phyloP scores from a whole-genome alignment of 2,329 filamentous ascomycete species.

The Colletotrichum liaoningense region DNA sequence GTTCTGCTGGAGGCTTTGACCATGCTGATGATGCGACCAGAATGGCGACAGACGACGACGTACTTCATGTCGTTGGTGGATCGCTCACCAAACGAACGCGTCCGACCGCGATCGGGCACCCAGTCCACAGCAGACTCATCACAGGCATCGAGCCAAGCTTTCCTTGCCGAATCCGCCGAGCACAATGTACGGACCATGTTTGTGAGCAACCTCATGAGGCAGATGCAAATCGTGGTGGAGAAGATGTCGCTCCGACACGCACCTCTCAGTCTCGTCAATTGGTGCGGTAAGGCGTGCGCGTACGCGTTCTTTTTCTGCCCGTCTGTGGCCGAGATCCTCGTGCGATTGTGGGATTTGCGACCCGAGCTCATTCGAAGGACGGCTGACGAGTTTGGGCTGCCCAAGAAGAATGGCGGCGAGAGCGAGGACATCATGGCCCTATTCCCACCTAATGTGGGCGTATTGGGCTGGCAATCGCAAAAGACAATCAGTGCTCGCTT shows the following conservation, averaged over 20 bases:
- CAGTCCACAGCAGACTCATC: slow-evolving; percentile 66
- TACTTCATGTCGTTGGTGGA: slow-evolving; percentile 73
- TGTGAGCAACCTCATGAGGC: slow-evolving; percentile 81
- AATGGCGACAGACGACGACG: slow-evolving; percentile 83
- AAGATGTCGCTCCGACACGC: slow-evolving; percentile 84
- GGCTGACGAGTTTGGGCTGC: slow-evolving; percentile 75
- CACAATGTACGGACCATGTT: slow-evolving; percentile 93
- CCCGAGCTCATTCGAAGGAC: slow-evolving; percentile 77
- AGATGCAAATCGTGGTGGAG: slow-evolving; percentile 88
- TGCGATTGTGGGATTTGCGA: slow-evolving; percentile 82
- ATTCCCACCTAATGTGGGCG: slow-evolving; percentile 76
- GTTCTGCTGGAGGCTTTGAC: slow-evolving; percentile 82
- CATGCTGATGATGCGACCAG: slow-evolving; percentile 86
- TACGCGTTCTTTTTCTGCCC: slow-evolving; percentile 96
- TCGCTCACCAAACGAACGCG: slow-evolving; percentile 60
- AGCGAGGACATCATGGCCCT: slow-evolving; percentile 74
- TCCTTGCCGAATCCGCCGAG: slow-evolving; percentile 75
- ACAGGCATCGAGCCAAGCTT: slow-evolving; percentile 73
- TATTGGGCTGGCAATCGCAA: slow-evolving; percentile 67
- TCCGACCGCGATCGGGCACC: slow-evolving; percentile 59
- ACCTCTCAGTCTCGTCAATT: slow-evolving; percentile 77
- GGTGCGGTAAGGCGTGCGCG: slow-evolving; percentile 89
- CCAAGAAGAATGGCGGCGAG: slow-evolving; percentile 64
- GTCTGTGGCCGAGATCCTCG: slow-evolving; percentile 84
- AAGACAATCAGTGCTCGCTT: slow-evolving; percentile 65